Evolutionary conservation across 768 basidiomycete species (phyloP).

Genomic region (Serendipita sp.): DNA sequence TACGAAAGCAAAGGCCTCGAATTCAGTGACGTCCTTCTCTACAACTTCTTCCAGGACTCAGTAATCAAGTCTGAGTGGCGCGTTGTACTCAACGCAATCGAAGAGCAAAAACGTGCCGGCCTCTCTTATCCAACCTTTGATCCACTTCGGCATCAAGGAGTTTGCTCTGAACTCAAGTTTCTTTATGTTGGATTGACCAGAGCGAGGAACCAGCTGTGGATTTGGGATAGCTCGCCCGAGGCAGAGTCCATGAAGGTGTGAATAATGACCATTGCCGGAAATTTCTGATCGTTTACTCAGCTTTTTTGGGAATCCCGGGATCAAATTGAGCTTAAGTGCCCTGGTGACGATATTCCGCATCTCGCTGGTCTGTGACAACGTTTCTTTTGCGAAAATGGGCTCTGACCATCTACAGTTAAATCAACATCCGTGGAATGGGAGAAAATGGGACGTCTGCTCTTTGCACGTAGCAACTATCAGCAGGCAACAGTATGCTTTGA

Average conservation of each 20-base stretch:
- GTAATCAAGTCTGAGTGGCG: conserved; percentile 40
- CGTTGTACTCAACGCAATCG: conserved; percentile 31
- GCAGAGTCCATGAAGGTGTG: conserved; percentile 42
- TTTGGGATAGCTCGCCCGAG: conserved; percentile 43
- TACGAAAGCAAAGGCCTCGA: conserved; percentile 54
- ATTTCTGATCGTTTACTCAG: conserved; percentile 19
- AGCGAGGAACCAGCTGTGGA: conserved; percentile 54
- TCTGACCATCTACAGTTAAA: conserved; percentile 17
- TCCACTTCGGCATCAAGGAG: conserved; percentile 30
- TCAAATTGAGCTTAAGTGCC: conserved; percentile 33
- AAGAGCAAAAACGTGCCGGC: conserved; percentile 12
- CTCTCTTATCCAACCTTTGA: conserved; percentile 32
- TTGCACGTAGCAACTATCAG: conserved; percentile 27
- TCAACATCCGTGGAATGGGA: conserved; percentile 37
- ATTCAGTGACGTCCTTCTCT: conserved; percentile 54
- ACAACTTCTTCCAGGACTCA: conserved; percentile 62
- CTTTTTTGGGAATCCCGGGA: conserved; percentile 31
- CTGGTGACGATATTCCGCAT: conserved; percentile 32
- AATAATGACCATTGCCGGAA: background rate
- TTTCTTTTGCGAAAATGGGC: too few relatives aligned
- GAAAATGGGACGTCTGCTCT: conserved; percentile 24
- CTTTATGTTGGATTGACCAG: conserved; percentile 58
- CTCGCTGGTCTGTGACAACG: conserved; percentile 22
- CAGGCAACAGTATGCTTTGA: conserved; percentile 41
- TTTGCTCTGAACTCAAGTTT: conserved; percentile 52